Conservation (phyloP, 495 filamentous ascomycete species). For the Amniculicola lignicola region DNA sequence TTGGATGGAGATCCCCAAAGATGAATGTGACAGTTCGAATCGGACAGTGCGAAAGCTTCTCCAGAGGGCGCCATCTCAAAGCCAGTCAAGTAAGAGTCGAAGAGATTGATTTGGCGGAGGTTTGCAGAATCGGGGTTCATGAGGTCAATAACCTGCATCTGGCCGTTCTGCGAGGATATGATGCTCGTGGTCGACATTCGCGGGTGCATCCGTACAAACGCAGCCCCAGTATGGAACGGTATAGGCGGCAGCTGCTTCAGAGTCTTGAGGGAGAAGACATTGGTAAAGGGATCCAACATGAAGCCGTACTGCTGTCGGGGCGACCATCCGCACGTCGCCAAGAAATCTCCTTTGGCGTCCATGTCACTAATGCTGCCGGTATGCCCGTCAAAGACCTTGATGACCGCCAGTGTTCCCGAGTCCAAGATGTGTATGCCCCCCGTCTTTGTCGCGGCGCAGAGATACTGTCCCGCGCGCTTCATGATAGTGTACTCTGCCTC, state of each 20-base stretch:
- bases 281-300: slow-evolving; percentile 85
- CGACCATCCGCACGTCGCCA: slow-evolving; percentile 94
- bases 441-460: slow-evolving; percentile 84
- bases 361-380: slow-evolving; percentile 83
- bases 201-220: slow-evolving; percentile 92
- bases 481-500: slow-evolving; percentile 80
- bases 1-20: slow-evolving; percentile 92
- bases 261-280: slow-evolving; percentile 90
- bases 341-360: slow-evolving; percentile 86
- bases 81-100: slow-evolving; percentile 61
- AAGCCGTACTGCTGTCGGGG: slow-evolving; percentile 59
- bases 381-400: slow-evolving; percentile 87
- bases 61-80: slow-evolving; percentile 89
- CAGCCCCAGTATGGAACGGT: slow-evolving; percentile 85
- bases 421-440: slow-evolving; percentile 85
- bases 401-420: slow-evolving; percentile 65
- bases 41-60: slow-evolving; percentile 78
- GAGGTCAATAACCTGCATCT: slow-evolving; percentile 90
- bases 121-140: slow-evolving; percentile 90
- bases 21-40: slow-evolving; percentile 73
- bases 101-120: slow-evolving; percentile 78
- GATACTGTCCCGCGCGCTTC: slow-evolving; percentile 75
- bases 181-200: slow-evolving; percentile 89
- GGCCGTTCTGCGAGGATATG: slow-evolving; percentile 82
- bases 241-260: slow-evolving; percentile 80